Percentiles rank a stretch among this genome's conserved stretches.
Evolutionary conservation across 1,139 yeast species (phyloP).

Genomic region (Tardiomyces depauwii): DNA sequence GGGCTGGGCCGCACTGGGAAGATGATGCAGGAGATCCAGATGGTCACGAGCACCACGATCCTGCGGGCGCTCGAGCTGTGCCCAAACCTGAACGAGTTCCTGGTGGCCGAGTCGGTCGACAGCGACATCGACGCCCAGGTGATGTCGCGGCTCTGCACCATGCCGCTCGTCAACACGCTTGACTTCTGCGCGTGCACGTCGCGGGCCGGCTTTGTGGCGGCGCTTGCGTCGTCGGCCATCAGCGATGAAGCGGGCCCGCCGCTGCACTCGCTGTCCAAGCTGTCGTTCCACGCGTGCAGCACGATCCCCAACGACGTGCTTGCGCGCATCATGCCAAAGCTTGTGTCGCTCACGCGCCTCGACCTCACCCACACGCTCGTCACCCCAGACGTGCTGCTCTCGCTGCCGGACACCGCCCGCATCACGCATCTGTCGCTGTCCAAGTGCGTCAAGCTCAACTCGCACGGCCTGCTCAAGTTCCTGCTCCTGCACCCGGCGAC

Average conservation of each 20-base stretch:
- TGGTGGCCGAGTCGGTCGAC: conserved; percentile 79
- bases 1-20: conserved; percentile 84
- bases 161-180: conserved; percentile 51
- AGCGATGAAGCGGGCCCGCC: conserved; percentile 5
- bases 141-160: conserved; percentile 45
- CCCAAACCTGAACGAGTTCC: conserved; percentile 63
- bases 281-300: conserved; percentile 85
- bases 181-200: conserved; percentile 55
- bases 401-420: conserved; percentile 41
- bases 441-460: conserved; percentile 65
- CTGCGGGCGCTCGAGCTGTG: conserved; percentile 44
- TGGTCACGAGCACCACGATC: conserved; percentile 72
- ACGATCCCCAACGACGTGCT: conserved; percentile 52
- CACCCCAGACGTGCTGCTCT: conserved; percentile 41
- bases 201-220: not conserved
- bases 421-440: conserved; percentile 73
- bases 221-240: not conserved
- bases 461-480: conserved; percentile 62
- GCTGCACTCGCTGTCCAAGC: conserved; percentile 33
- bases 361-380: conserved; percentile 80
- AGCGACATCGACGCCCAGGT: conserved; percentile 66
- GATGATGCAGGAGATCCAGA: conserved; percentile 85
- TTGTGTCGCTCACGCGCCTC: conserved; percentile 51
- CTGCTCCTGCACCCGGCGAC: conserved; percentile 66
- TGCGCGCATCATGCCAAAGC: conserved; percentile 43